Percentiles rank a stretch among this genome's conserved stretches.
These are phyloP conservation scores for Plectosphaerella plurivora DNA, from an alignment of 2,329 filamentous ascomycete species.

Conservation along the genomic window DNA sequence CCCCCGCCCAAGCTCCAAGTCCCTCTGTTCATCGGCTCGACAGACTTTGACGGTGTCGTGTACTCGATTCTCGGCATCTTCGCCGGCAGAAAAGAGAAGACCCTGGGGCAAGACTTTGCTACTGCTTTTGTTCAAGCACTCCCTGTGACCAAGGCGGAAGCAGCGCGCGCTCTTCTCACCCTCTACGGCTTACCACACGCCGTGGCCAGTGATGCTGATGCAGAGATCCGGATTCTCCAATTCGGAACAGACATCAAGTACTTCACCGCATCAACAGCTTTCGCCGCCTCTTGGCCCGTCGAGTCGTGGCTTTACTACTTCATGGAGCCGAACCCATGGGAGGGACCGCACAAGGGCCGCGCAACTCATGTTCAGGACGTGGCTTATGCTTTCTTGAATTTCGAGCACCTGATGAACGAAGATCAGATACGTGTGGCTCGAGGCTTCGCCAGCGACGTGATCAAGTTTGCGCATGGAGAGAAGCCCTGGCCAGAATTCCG, in stretches of 20 bases:
- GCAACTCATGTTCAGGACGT: conserved; percentile 40
- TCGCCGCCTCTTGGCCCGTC: neutral
- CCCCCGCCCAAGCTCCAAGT: neutral
- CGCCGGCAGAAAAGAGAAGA: neutral
- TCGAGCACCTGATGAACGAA: conserved; percentile 28
- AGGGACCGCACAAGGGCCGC: conserved; percentile 31
- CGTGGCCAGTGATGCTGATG: neutral
- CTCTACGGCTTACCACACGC: neutral
- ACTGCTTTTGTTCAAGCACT: neutral
- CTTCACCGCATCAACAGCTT: neutral
- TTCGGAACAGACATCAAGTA: conserved; percentile 3
- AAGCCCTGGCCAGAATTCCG: conserved; percentile 4
- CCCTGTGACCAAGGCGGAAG: neutral
- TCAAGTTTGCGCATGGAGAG: conserved; percentile 31
- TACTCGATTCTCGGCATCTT: neutral
- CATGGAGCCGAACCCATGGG: conserved; percentile 42
- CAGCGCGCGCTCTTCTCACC: neutral
- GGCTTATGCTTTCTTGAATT: conserved; percentile 40
- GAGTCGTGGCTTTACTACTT: conserved; percentile 23
- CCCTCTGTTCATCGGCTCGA: neutral
- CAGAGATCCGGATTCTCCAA: neutral
- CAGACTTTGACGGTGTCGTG: neutral
- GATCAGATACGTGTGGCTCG: conserved; percentile 23
- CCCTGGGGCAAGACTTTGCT: neutral
- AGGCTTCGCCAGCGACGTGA: conserved; percentile 28